Percentiles rank a stretch among this genome's conserved stretches.
These are phyloP conservation scores for Adiantum capillusveneris DNA, from an alignment of 75 land plant genomes.

Conservation along the genomic window DNA sequence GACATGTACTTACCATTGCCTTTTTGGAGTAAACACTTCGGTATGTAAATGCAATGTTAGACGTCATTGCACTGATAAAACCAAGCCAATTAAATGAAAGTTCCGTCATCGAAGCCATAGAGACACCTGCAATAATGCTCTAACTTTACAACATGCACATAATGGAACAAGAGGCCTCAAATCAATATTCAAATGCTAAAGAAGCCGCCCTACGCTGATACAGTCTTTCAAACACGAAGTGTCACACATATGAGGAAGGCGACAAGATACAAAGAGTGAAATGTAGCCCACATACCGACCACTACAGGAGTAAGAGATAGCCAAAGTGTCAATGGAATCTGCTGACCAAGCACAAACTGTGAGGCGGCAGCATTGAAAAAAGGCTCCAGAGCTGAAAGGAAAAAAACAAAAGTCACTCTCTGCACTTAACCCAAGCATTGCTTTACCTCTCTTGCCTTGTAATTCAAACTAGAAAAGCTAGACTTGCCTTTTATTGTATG, in stretches of 20 bases:
- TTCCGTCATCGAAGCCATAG: conserved; percentile 46
- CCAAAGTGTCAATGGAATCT: conserved; percentile 31
- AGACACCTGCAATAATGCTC: conserved; percentile 50
- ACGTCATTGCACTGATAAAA: conserved; percentile 43
- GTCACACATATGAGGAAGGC: too few species aligned
- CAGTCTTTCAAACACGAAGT: too few species aligned
- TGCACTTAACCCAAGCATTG: too few species aligned
- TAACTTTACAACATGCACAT: too few species aligned
- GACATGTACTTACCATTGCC: conserved; percentile 24
- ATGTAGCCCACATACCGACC: conserved; percentile 17
- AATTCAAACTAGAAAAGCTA: too few species aligned
- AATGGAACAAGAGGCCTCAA: too few species aligned
- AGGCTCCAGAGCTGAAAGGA: conserved; percentile 29
- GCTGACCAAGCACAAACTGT: conserved; percentile 41
- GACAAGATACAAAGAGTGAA: not conserved
- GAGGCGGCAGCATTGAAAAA: conserved; percentile 45
- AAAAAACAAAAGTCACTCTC: too few species aligned
- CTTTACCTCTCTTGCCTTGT: too few species aligned
- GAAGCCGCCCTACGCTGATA: too few species aligned
- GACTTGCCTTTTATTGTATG: conserved; percentile 32
- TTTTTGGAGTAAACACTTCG: conserved; percentile 45
- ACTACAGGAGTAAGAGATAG: conserved; percentile 33
- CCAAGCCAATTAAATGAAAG: conserved; percentile 49
- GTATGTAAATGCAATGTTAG: conserved; percentile 45
- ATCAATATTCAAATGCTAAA: too few species aligned